Evolutionary conservation across 352 stramenopile genomes (phyloP), one percentile per base, ranked within the genome.

Genomic region (Phytophthora kernoviae): DNA sequence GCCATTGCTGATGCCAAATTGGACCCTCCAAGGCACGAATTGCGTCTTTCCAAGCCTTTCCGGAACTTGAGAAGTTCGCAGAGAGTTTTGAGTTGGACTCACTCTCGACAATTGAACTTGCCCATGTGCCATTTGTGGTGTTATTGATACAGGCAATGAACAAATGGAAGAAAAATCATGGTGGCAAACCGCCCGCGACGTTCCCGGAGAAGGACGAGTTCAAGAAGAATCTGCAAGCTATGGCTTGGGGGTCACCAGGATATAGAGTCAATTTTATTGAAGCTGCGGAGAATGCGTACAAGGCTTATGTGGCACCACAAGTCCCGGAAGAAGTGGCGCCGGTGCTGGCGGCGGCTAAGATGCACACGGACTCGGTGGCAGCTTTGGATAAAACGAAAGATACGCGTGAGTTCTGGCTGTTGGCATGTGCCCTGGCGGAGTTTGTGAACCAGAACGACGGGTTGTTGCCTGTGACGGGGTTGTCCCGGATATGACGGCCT

Each of bases 241-340:
- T 90, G 75, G 71, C 73, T 0, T 78, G 78, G 50, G 79, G 78
- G 0, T 44, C 65, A 1, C 63, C 65, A 1, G 81, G 85, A 12
- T 84, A 96, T 47, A 91, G 99, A 81, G 49, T 99, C 0, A 99
- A 99, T 73, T 98, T 99, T 71, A 68, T 97, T 34, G 96, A 99
- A 69, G 97, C 96, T 2, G 50, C 85, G 6, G 75, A 94, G 32
- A 90, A 99, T 43, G 84, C 93, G 1, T 98, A 98, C 77, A 87
- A 94, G 46, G 93, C 91, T 14, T 99, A 98, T 62, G 79, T 87
- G 5, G 51, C 88, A 45, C 70, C 81, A 10, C 67, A 88, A 18
- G 73, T 97, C 37, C 88, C 93, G 0, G 79, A 87, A 6, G 90
- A 98, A 67, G 87, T 96, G 12, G 54, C 58, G 10, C 56, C 73